Conservation (phyloP, 257 asterid species). For the Handroanthus guayacan region DNA sequence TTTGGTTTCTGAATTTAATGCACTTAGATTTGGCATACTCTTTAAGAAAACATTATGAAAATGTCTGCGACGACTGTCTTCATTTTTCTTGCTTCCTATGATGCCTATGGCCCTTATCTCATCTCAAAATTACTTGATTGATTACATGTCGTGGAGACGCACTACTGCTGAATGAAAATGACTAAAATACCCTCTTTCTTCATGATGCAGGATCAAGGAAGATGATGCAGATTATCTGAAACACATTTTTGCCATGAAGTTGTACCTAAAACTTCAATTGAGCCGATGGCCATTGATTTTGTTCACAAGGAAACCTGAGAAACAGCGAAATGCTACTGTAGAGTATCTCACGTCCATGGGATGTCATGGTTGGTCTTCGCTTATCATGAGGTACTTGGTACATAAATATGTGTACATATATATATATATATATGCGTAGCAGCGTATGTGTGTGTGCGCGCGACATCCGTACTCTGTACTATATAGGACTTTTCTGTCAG, state of each 20-base stretch:
- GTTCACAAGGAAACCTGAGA: conserved; percentile 68
- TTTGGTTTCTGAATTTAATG: background rate
- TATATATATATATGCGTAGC: no score
- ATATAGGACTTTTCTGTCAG: no score
- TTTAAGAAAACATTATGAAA: background rate
- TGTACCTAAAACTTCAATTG: conserved; percentile 54
- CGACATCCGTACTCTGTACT: no score
- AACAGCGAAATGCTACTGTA: conserved; percentile 45
- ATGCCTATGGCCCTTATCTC: no score
- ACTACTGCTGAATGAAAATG: conserved; percentile 3
- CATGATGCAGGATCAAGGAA: conserved; percentile 39
- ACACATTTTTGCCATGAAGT: conserved; percentile 37
- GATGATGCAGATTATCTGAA: conserved; percentile 46
- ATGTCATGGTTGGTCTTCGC: conserved; percentile 69
- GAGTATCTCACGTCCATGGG: conserved; percentile 56
- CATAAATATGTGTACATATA: no score
- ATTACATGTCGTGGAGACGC: background rate
- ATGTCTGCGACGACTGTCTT: no score
- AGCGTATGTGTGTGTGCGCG: background rate
- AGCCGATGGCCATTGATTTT: conserved; percentile 58
- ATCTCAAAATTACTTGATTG: background rate
- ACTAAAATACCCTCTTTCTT: background rate
- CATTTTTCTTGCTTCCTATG: background rate
- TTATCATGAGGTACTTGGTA: conserved; percentile 64
- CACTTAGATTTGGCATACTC: background rate